Conservation (phyloP, 768 basidiomycete species). For the Mycena vulgaris region DNA sequence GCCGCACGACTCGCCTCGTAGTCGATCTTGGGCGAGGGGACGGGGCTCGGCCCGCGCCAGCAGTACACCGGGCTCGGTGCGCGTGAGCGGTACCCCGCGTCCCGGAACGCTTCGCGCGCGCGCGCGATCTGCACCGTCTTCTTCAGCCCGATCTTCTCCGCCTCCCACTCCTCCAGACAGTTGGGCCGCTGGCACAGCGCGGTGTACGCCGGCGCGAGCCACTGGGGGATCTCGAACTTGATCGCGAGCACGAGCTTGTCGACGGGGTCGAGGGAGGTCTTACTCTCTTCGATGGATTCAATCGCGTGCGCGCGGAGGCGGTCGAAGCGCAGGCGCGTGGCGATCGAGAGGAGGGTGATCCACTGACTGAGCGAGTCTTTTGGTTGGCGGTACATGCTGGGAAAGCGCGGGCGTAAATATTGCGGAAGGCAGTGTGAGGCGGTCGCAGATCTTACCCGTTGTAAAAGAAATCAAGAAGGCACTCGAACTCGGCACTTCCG, state of each 20-base stretch:
- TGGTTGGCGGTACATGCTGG: constrained; percentile 31
- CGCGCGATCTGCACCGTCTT: constrained; percentile 43
- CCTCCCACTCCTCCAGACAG: constrained; percentile 51
- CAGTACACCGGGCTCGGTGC: constrained; percentile 22
- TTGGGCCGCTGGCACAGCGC: constrained; percentile 52
- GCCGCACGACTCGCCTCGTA: constrained; percentile 27
- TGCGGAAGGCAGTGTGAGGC: neutral
- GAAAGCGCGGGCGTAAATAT: neutral
- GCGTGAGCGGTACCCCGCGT: constrained; percentile 1
- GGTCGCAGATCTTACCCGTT: constrained; percentile 20
- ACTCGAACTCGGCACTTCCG: constrained; percentile 35
- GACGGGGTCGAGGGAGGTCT: constrained; percentile 46
- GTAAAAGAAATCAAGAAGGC: constrained; percentile 39
- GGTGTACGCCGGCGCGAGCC: constrained; percentile 57
- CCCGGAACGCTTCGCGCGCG: constrained; percentile 33
- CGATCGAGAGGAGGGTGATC: constrained; percentile 35
- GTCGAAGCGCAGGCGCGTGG: constrained; percentile 36
- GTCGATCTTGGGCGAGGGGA: constrained; percentile 10
- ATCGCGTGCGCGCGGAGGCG: constrained; percentile 36
- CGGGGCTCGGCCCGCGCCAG: neutral
- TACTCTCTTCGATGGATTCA: constrained; percentile 32
- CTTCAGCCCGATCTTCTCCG: constrained; percentile 45
- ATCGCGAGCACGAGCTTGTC: constrained; percentile 56
- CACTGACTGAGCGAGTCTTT: constrained; percentile 32
- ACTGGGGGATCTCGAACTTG: constrained; percentile 54